Base-by-base conservation (phyloP, 495 filamentous ascomycete species). In the Talaromyces wortmannii region DNA sequence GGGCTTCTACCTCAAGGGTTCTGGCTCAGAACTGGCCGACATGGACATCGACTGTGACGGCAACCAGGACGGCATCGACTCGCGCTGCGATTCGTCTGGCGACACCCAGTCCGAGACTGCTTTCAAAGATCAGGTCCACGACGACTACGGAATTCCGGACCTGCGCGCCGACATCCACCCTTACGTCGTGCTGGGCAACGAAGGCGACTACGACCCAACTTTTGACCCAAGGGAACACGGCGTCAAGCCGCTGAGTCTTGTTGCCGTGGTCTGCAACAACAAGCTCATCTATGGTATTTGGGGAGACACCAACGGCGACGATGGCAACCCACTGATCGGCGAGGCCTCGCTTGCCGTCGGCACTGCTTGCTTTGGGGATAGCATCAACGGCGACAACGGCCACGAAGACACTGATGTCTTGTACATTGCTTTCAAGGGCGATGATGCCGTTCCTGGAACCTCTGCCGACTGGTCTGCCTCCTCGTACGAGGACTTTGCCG, bases 1-100 rank as follows among this genome's bases (percentile, higher is more conserved):
- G 6, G 64, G 56, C n/a, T 65, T 73, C 47, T 73, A 56, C 57
- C 56, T 71, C 6, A 63, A 70, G 23, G 59, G 59, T 43, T 51
- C 58, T 0, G 59, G 61, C 0, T 62, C 61, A 6, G 32, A 61
- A 48, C 67, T 68, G 42, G 63, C 53, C 16, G 60, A 71, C 64
- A 86, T 87, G 82, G 84, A 87, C 61, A 73, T 88, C 52, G 84
- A 87, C 67, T 87, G 85, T 62, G 83, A 88, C 56, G 85, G 84
- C 6, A 74, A 82, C 53, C 63, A 67, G 8, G 61, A 67, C 4
- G 63, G 64, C 0, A 79, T 78, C 0, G 77, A 77, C 53, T 84
- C 83, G 57, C 64, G 61, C 16, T 72, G 71, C 48, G 81, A 80
- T 47, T 58, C 52, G 1, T 73, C 75, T 42, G 80, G 75, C 1